Evolutionary conservation across 768 basidiomycete genomes (phyloP), one percentile per base, ranked within the genome.

Genomic region (Russula brevipes): DNA sequence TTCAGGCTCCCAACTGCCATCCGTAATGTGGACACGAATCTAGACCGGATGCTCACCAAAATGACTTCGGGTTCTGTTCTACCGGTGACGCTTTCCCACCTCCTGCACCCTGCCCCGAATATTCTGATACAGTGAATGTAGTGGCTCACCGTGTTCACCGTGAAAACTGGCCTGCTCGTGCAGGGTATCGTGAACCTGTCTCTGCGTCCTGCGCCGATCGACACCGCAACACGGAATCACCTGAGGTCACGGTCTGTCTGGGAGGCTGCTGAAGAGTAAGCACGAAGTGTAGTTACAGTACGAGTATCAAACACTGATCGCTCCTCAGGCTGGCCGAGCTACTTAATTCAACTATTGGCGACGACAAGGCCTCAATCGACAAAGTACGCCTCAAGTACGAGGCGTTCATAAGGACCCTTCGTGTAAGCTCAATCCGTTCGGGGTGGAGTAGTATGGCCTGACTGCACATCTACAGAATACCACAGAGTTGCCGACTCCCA

Each of bases 221-320:
- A 56, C 36, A 10, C 7, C 1, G 45, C 41, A 4, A 63, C 51
- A 10, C 38, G 45, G 52, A 49, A 47, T 35, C 60, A 65, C 35
- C 64, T 65, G n/a, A 57, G 39, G 53, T 65, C 64, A 9, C 19
- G 24, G 50, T 8, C 38, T 30, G 44, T 65, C 30, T 65, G 64
- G 64, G 55, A 47, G 38, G 39, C 55, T 19, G 64, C 64, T 2
- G 36, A 47, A 12, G 51, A 62, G 64, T 65, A 35, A 54, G 64
- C 19, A 10, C 19, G 24, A 9, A 17, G 9, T 17, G 5, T n/a
- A 33, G 2, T 3, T 31, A 35, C 41, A 9, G 14, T 2, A 9
- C 33, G 54, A 52, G 33, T 12, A 19, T 42, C 31, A 24, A 24
- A 11, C 30, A n/a, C 44, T 19, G 9, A 53, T 16, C 8, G 10